These are phyloP conservation scores for Furcasterigmium sp. DNA, from an alignment of 2,329 filamentous ascomycete species.

Conservation along the genomic window DNA sequence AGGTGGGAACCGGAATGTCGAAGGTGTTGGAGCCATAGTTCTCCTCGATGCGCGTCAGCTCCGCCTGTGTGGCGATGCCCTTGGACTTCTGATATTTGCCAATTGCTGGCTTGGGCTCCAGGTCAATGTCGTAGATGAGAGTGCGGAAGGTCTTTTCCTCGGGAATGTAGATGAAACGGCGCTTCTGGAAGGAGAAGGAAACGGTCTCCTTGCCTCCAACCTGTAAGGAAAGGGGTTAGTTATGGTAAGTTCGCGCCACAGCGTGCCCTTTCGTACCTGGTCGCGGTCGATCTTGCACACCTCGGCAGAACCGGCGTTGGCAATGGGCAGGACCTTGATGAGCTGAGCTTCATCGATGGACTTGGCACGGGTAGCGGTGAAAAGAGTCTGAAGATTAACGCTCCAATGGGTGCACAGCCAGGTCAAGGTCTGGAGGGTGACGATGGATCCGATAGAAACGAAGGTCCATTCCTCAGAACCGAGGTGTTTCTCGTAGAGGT, in stretches of 20 bases:
- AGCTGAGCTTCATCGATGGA: constrained; percentile 69
- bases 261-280: constrained; percentile 36
- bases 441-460: constrained; percentile 83
- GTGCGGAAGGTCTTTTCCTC: constrained; percentile 73
- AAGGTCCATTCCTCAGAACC: constrained; percentile 97
- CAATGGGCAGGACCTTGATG: constrained; percentile 88
- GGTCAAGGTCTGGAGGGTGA: constrained; percentile 79
- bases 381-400: constrained; percentile 75
- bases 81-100: constrained; percentile 72
- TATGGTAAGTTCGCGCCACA: neutral
- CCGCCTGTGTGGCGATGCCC: constrained; percentile 68
- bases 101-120: constrained; percentile 75
- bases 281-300: constrained; percentile 80
- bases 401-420: constrained; percentile 99
- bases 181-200: constrained; percentile 97
- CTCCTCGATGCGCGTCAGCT: constrained; percentile 75
- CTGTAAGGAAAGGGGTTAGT: constrained; percentile 26
- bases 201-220: constrained; percentile 67
- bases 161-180: constrained; percentile 81
- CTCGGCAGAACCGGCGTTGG: constrained; percentile 84
- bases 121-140: constrained; percentile 77
- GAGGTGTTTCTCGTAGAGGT: constrained; percentile 87
- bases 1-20: constrained; percentile 94
- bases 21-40: constrained; percentile 97
- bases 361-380: constrained; percentile 70